A percentile compares a stretch with the other conserved stretches of the same genome.
Evolutionary conservation across 192 early-diverging fungal genomes (phyloP).

Genomic region (Martensiomyces pterosporus): DNA sequence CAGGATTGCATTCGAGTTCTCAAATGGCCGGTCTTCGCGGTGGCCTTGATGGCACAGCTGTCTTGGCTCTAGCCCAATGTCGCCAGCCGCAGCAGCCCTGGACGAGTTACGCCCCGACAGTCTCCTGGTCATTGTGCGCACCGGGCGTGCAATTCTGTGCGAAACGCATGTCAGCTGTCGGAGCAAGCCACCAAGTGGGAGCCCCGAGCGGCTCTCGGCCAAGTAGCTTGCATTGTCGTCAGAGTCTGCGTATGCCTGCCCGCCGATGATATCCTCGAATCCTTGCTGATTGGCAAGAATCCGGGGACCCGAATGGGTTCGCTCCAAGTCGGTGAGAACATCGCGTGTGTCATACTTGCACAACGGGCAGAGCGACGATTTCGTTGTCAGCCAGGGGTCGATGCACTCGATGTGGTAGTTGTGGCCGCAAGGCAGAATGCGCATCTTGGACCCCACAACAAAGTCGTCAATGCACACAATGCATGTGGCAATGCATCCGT

Average conservation of each 20-base stretch:
- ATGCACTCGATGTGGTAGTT: conserved; percentile 55
- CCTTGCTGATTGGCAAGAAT: conserved; percentile 7
- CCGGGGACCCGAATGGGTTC: conserved; percentile 23
- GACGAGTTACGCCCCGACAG: not conserved
- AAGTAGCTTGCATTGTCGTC: conserved; percentile 42
- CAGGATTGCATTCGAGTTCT: not conserved
- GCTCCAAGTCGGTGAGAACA: conserved; percentile 45
- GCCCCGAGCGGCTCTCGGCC: conserved; percentile 23
- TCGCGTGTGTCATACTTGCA: conserved; percentile 51
- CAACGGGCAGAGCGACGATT: conserved; percentile 50
- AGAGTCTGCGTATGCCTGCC: conserved; percentile 8
- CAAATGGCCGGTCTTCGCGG: not conserved
- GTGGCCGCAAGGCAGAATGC: conserved; percentile 53
- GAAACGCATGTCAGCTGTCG: conserved; percentile 1
- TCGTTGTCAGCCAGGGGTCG: conserved; percentile 52
- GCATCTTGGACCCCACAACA: conserved; percentile 43
- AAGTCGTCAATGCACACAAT: conserved; percentile 54
- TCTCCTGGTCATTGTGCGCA: conserved; percentile 6
- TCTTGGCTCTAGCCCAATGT: not conserved
- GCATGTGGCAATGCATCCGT: conserved; percentile 47
- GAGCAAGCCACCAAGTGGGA: conserved; percentile 8
- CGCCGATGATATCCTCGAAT: conserved; percentile 16
- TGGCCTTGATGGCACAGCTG: no score
- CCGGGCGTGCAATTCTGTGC: conserved; percentile 3
- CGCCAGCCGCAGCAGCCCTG: not conserved